Evolutionary conservation across 352 stramenopile species (phyloP), one percentile per base, ranked within the genome.

Genomic region (Phytophthora uliginosa): DNA sequence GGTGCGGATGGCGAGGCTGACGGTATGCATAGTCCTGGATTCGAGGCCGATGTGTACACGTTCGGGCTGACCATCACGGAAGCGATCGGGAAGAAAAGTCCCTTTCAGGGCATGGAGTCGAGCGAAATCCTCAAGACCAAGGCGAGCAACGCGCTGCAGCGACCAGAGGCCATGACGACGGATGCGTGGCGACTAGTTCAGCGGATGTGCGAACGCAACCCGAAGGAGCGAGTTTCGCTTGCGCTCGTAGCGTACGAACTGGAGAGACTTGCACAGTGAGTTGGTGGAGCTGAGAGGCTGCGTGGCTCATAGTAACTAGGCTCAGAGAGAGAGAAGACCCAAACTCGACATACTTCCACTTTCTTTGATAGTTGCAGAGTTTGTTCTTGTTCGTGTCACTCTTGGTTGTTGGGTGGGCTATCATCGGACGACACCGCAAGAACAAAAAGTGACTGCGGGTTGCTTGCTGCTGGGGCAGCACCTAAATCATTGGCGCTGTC

Each of bases 21-120:
- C 1, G 28, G 42, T 4, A 34, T 50, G 5, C 59, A 63, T 18
- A 71, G 54, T 22, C 59, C 66, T 38, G 10, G 60, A 22, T 76
- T 81, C 45, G 28, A 76, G 57, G 78, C 73, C 18, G 77, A 84
- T 40, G 58, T 81, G 17, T 84, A 84, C 47, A 72, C 77, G 20
- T 76, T 84, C 20, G 77, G 77, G 0, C 45, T 84, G 48, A 79
- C 69, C 22, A 66, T 84, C 15, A 42, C 74, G 52, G 73, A 84
- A 51, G 69, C 69, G 1, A 45, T 75, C 0, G 59, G 47, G 7
- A 77, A 69, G 51, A 48, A 58, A 40, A 36, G 68, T 53, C 63
- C 64, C 9, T 65, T 73, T 15, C 2, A 48, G 0, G 53, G 36
- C 22, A 67, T 60, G 54, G 24, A 26, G 36, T 22, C 12, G 15